Evolutionary conservation across 2,329 filamentous ascomycete genomes (phyloP), one percentile per base, ranked within the genome.

Genomic region (Plenodomus tracheiphilus): DNA sequence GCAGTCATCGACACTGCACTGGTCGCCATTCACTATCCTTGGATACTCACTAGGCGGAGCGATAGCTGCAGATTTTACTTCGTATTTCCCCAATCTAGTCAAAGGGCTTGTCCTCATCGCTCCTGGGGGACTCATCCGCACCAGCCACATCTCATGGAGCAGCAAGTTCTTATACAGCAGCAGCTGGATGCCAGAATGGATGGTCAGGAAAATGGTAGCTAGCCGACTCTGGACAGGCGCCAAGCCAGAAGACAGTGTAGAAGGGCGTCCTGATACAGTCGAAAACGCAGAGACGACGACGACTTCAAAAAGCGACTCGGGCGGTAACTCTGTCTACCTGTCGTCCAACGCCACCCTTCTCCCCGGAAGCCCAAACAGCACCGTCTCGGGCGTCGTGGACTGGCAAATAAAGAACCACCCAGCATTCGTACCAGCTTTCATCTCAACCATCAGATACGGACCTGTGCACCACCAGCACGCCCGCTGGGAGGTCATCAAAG

Each of bases 11-110:
- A 78, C 83, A 0, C 74, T 93, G 2, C 45, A 58, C 25, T 67
- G 61, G 61, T 41, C 49, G 37, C 79, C 77, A 43, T 93, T 94
- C 69, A 83, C 85, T 51, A 74, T 95, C 5, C 74, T 91, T 3
- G 91, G 90, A 2, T 95, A 94, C 70, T 91, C 87, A 0, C 78
- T 96, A 0, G 90, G 91, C 39, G 91, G 90, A 30, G 88, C 86
- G 13, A 81, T 95, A 35, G 80, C 82, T 1, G 85, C 84, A 9
- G 79, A 84, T 17, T 93, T 94, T 65, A 81, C 88, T 1, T 79
- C 81, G 1, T 84, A 84, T 64, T 89, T 90, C 62, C 83, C 88
- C 0, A 72, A 82, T 40, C 76, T 93, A 47, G 79, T 96, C 13
- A 79, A 81, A 11, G 83, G 81, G 9, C 77, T 97, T 18, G 78